Conservation (phyloP, 331 rosid species). For the Acacia pycnantha region DNA sequence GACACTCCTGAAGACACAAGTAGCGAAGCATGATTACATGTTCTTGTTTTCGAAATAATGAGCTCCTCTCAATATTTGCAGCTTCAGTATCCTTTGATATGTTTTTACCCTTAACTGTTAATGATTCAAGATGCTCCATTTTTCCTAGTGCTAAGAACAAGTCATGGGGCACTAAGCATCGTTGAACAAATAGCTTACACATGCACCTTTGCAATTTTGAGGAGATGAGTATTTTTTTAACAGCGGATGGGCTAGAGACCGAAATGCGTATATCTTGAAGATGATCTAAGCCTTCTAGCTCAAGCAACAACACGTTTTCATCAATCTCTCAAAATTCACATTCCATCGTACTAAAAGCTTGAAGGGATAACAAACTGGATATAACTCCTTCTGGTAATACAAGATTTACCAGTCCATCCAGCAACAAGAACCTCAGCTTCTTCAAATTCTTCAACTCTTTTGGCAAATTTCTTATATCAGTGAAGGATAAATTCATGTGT, state of each 20-base stretch:
- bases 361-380: too few relatives aligned
- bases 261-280: neutral
- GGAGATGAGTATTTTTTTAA: neutral
- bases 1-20: neutral
- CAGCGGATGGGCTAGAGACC: neutral
- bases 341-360: too few relatives aligned
- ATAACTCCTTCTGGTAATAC: too few relatives aligned
- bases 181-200: neutral
- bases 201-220: neutral
- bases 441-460: too few relatives aligned
- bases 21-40: neutral
- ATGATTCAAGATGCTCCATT: neutral
- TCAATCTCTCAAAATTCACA: too few relatives aligned
- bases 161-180: neutral
- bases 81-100: neutral
- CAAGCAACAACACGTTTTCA: neutral
- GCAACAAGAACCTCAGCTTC: too few relatives aligned
- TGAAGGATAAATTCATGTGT: too few relatives aligned
- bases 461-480: accelerated
- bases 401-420: too few relatives aligned
- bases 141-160: neutral
- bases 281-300: conserved; percentile 6
- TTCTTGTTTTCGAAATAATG: neutral
- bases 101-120: neutral
- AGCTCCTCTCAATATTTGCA: neutral